These are phyloP conservation scores for Acacia concinna DNA, from an alignment of 331 rosid species.

Conservation along the genomic window DNA sequence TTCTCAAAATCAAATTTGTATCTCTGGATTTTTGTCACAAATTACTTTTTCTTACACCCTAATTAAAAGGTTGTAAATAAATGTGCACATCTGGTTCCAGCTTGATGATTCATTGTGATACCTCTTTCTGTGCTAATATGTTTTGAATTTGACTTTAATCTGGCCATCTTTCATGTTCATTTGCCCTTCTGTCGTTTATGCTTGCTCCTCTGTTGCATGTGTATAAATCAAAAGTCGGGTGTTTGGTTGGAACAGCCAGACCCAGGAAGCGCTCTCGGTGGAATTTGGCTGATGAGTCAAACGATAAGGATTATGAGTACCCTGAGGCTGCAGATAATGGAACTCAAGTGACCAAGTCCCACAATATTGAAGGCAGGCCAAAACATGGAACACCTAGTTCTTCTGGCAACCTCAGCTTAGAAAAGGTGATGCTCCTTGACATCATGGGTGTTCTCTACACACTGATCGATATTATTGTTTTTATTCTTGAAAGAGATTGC, in stretches of 20 bases:
- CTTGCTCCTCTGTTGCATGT: constrained; percentile 26
- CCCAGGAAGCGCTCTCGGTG: constrained; percentile 71
- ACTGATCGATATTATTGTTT: background rate
- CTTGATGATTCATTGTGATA: constrained; percentile 19
- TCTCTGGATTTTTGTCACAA: background rate
- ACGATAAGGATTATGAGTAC: constrained; percentile 38
- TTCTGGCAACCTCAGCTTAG: constrained; percentile 40
- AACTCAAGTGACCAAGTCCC: constrained; percentile 41
- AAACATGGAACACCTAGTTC: constrained; percentile 52
- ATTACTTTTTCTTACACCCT: background rate
- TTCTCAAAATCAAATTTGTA: constrained; percentile 18
- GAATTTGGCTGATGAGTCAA: constrained; percentile 58
- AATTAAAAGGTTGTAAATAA: background rate
- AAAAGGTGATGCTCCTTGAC: constrained; percentile 50
- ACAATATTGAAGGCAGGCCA: constrained; percentile 52
- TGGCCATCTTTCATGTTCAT: background rate
- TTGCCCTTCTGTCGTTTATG: constrained; percentile 22
- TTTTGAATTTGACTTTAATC: constrained; percentile 10
- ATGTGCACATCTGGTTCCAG: background rate
- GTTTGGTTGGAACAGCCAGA: constrained; percentile 51
- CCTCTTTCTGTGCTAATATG: constrained; percentile 23
- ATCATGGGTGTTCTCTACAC: constrained; percentile 2
- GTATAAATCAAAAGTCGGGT: constrained; percentile 49
- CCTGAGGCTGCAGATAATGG: constrained; percentile 36
- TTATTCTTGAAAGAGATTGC: constrained; percentile 6